Evolutionary conservation across 2,329 filamentous ascomycete species (phyloP), one percentile per base, ranked within the genome.

Genomic region (Cytospora piceae): DNA sequence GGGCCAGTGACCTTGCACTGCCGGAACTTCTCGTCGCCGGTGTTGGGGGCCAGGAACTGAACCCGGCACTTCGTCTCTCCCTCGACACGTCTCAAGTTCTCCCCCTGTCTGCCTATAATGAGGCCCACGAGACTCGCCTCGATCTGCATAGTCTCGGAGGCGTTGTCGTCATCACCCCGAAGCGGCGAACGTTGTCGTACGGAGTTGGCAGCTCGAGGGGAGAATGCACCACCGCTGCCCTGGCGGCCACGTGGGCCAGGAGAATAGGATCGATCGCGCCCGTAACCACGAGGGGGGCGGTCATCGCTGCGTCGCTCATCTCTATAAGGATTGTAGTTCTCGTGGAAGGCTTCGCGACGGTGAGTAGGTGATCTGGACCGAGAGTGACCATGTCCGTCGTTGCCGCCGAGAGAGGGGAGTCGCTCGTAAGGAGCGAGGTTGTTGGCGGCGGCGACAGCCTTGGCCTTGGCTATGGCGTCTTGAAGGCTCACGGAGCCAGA

Each of bases 101-200:
- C 94, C 70, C 93, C 93, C 74, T 94, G 91, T 67, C 93, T 88
- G 61, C 93, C 93, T 74, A 97, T 97, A 73, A 97, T 96, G 39
- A 97, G 82, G 52, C 93, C 93, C 60, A 97, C 93, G 57, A 96
- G 84, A 72, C 88, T 91, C 27, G 92, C 93, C 74, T 96, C 93
- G 73, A 97, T 93, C 72, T 90, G 86, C 70, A 97, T 93, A 29
- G 90, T 91, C 79, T 97, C 93, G 29, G 86, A 85, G 1, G 56
- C 56, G 72, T 89, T 90, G 70, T 93, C 91, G 71, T 90, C 88
- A 56, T 81, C 82, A 70, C 80, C 80, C 58, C 80, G 74, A 24
- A 83, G 78, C 27, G 88, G 87, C 46, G 87, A 89, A 62, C 88
- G 82, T 64, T 89, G 85, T 72, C 85, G 78, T 51, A 73, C 71